Percentiles rank a stretch among this genome's conserved stretches.
These are phyloP conservation scores for Penicillium paradoxum DNA, from an alignment of 495 filamentous ascomycete species.

Conservation along the genomic window DNA sequence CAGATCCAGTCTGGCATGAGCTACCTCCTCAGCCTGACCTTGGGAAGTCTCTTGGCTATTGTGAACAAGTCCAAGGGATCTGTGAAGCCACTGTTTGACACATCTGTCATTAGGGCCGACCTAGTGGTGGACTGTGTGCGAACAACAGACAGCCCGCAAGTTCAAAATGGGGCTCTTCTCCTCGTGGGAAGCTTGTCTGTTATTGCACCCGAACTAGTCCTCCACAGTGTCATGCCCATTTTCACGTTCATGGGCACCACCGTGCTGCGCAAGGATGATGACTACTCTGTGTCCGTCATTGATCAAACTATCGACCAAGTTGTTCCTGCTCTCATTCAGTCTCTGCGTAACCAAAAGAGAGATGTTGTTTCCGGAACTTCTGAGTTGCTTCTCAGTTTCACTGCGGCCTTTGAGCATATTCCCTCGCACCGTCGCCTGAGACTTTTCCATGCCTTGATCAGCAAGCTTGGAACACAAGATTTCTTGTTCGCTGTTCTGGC, in stretches of 20 bases:
- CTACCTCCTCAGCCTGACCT: slow-evolving; percentile 75
- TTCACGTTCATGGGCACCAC: slow-evolving; percentile 96
- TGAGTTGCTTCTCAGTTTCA: slow-evolving; percentile 86
- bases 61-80: slow-evolving; percentile 65
- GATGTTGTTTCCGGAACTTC: slow-evolving; percentile 73
- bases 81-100: slow-evolving; percentile 60
- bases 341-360: slow-evolving; percentile 70
- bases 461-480: slow-evolving; percentile 76
- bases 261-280: slow-evolving; percentile 82
- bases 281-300: slow-evolving; percentile 92
- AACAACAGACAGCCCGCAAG: slow-evolving; percentile 77
- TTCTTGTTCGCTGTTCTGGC: slow-evolving; percentile 52
- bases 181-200: slow-evolving; percentile 77
- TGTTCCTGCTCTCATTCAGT: slow-evolving; percentile 83
- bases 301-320: slow-evolving; percentile 79
- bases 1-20: slow-evolving; percentile 71
- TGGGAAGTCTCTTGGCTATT: slow-evolving; percentile 73
- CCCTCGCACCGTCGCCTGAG: slow-evolving; percentile 75
- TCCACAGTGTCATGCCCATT: slow-evolving; percentile 97
- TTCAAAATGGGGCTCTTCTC: slow-evolving; percentile 88
- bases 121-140: slow-evolving; percentile 87
- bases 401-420: slow-evolving; percentile 90
- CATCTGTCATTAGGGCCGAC: slow-evolving; percentile 72
- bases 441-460: slow-evolving; percentile 71
- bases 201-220: slow-evolving; percentile 78